phyloP scores from a whole-genome alignment of 139 green algal species.

The Astrephomene gubernaculifera region DNA sequence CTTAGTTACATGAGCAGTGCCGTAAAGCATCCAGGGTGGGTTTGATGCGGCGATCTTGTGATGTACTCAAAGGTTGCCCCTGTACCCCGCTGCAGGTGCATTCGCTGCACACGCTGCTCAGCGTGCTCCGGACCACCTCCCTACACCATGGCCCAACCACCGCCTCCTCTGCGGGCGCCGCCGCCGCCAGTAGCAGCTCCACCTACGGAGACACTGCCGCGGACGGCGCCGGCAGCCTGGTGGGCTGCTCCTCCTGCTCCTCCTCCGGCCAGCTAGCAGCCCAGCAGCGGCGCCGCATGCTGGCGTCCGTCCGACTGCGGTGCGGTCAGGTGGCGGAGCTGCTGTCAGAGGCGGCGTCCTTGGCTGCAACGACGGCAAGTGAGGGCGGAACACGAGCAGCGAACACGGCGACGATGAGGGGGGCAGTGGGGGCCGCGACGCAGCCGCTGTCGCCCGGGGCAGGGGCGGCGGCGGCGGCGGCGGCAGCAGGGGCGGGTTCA shows the following conservation, averaged over 20 bases:
- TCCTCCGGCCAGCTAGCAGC: background rate
- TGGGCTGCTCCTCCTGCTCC: background rate
- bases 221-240: constrained; percentile 12
- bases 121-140: constrained; percentile 1
- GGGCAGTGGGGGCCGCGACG: background rate
- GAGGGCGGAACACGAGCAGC: no score
- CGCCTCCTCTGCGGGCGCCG: background rate
- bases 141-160: constrained; percentile 1
- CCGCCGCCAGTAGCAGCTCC: background rate
- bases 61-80: no score
- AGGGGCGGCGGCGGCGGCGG: background rate
- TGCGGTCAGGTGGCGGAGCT: constrained; percentile 20
- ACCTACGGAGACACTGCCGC: constrained; percentile 5
- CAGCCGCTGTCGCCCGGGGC: background rate
- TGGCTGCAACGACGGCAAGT: no score
- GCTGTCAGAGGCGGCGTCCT: background rate
- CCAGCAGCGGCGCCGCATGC: background rate
- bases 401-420: no score
- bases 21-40: no score
- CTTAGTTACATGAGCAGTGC: no score
- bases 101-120: constrained; percentile 24
- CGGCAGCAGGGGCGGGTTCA: background rate
- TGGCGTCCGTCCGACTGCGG: background rate
- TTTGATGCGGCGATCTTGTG: no score
- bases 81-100: constrained; percentile 33